Evolutionary conservation across 768 basidiomycete species (phyloP).

Genomic region (Cyathus striatus): DNA sequence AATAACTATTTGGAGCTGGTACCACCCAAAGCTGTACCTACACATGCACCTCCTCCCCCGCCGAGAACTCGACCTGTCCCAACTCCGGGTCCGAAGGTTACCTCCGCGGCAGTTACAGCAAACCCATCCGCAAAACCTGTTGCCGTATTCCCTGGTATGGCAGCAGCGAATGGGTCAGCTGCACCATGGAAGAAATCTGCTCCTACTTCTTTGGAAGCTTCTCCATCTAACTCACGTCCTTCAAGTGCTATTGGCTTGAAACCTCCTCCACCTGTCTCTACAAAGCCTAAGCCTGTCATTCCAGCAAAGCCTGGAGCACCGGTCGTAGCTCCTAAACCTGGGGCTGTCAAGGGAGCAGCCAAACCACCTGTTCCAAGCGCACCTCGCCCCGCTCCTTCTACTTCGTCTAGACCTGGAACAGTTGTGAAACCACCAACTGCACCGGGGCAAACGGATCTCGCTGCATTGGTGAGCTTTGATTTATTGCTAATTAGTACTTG

Average conservation of each 20-base stretch:
- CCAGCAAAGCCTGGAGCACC: conserved; percentile 33
- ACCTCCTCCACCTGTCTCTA: conserved; percentile 54
- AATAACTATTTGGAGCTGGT: conserved; percentile 87
- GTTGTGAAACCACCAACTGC: conserved; percentile 36
- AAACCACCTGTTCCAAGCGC: conserved; percentile 65
- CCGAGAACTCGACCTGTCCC: conserved; percentile 39
- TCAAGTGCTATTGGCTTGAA: conserved; percentile 43
- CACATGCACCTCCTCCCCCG: conserved; percentile 70
- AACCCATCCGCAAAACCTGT: conserved; percentile 71
- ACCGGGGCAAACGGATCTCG: conserved; percentile 69
- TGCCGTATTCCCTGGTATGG: conserved; percentile 79
- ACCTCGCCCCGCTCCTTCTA: conserved; percentile 38
- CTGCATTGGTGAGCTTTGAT: conserved; percentile 71
- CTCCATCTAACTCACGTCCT: conserved; percentile 45
- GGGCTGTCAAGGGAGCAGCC: conserved; percentile 42
- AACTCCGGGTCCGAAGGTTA: conserved; percentile 28
- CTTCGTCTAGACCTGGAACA: conserved; percentile 34
- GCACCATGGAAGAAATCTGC: conserved; percentile 75
- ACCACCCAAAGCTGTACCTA: conserved; percentile 57
- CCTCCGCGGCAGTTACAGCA: conserved; percentile 42
- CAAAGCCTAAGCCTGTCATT: conserved; percentile 72
- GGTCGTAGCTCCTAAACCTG: too few relatives aligned
- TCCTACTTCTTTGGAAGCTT: conserved; percentile 25
- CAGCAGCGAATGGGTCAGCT: conserved; percentile 58
- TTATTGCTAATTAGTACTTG: conserved; percentile 2